A percentile compares a stretch with the other conserved stretches of the same genome.
Evolutionary conservation across 2,329 filamentous ascomycete genomes (phyloP).

Genomic region (Chrysosporium keratinophilum): DNA sequence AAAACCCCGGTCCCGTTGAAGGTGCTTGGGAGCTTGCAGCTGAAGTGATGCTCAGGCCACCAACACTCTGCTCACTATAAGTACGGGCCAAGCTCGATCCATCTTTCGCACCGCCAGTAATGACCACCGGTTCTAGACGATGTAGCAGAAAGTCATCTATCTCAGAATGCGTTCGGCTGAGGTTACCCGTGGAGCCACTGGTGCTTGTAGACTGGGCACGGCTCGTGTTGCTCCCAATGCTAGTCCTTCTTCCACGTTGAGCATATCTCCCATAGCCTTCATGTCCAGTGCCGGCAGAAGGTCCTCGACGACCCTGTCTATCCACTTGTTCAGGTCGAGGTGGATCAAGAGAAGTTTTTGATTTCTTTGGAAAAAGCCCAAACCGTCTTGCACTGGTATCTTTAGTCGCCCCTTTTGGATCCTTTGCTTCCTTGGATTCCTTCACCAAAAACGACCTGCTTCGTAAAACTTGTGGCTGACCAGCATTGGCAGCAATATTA

Average conservation of each 20-base stretch:
- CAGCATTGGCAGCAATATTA: constrained; percentile 23
- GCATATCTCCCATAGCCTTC: constrained; percentile 50
- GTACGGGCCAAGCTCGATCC: constrained; percentile 27
- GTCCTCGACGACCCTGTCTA: constrained; percentile 58
- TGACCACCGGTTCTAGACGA: constrained; percentile 41
- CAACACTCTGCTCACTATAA: constrained; percentile 34
- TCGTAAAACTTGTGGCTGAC: constrained; percentile 16
- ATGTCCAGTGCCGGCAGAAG: constrained; percentile 84
- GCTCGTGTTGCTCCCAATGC: constrained; percentile 32
- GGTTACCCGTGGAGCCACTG: constrained; percentile 31
- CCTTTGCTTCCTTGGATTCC: constrained; percentile 23
- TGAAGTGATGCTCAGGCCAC: constrained; percentile 26
- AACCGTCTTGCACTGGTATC: constrained; percentile 52
- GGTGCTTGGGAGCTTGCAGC: constrained; percentile 19
- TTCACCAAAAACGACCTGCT: constrained; percentile 20
- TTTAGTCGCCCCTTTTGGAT: constrained; percentile 24
- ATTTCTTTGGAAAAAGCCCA: constrained; percentile 64
- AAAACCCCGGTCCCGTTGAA: constrained; percentile 20
- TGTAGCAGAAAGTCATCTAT: constrained; percentile 41
- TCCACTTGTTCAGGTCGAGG: constrained; percentile 46
- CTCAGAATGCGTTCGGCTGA: constrained; percentile 32
- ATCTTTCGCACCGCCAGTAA: constrained; percentile 37
- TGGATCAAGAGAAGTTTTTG: constrained; percentile 52
- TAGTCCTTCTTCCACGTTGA: constrained; percentile 36
- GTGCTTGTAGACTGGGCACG: constrained; percentile 35